Base-by-base conservation (phyloP, 495 filamentous ascomycete genomes). In the Darksidea phi region DNA sequence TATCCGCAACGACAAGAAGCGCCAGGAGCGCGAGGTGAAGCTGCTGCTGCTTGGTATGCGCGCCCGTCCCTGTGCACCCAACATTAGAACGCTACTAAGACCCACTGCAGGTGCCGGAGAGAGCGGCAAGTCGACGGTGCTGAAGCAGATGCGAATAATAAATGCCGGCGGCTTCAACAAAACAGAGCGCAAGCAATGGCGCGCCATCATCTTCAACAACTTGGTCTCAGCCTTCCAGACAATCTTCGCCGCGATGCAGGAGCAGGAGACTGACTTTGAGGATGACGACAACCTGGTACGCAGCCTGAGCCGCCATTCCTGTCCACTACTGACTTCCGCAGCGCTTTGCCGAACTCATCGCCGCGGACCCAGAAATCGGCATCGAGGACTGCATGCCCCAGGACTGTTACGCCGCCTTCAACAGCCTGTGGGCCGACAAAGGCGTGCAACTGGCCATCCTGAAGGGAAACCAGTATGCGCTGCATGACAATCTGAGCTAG, bases 161-260 rank as follows among this genome's bases (percentile, higher is more conserved):
- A 86, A 91, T 73, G 86, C 89, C 71, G 88, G 88, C 59, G 87
- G 88, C 63, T 91, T 90, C 72, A 87, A 84, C 53, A 84, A 85
- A 74, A 85, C 87, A 69, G 88, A 91, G 75, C 80, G 87, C 58
- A 88, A 91, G 71, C 88, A 86, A 21, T 89, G 88, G 86, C 94
- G 95, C 74, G 91, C 95, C 76, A 95, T 96, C 76, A 96, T 97
- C 78, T 96, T 96, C 83, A 95, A 90, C 82, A 96, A 97, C 94
- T 25, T 93, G 92, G 80, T 96, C 89, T 43, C 95, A 90, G 91
- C 91, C 89, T 72, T 75, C 69, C 71, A 75, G 67, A 73, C 68
- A 56, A 71, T 71, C 45, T 60, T 70, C 15, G 46, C 45, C 20
- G 65, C 67, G 28, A 70, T 72, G 70, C 43, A 66, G 47, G 66